Percentiles rank a stretch among this genome's conserved stretches.
Conservation (phyloP, 345 rosid genomes). For the Crucihimalaya himalaica region DNA sequence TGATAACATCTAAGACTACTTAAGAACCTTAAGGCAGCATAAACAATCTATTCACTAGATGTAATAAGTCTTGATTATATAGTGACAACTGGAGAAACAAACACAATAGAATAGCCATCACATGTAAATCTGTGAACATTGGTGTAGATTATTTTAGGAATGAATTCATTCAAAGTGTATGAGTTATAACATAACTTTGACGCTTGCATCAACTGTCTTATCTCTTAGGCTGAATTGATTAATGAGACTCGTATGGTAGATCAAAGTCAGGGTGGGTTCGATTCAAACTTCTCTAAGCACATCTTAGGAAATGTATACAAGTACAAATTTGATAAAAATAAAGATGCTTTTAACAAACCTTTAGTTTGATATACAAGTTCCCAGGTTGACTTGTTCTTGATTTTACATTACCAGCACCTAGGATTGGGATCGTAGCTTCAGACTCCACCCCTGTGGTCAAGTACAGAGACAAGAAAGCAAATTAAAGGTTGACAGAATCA, state of each 20-base stretch:
- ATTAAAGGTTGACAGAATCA: conserved; percentile 10
- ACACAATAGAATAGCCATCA: conserved; percentile 24
- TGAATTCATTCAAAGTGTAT: neutral
- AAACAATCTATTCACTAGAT: neutral
- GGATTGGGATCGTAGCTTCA: conserved; percentile 72
- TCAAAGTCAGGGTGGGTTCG: conserved; percentile 7
- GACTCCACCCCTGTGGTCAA: conserved; percentile 73
- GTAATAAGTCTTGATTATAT: conserved; percentile 14
- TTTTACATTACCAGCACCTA: conserved; percentile 71
- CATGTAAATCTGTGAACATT: conserved; percentile 7
- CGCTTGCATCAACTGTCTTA: neutral
- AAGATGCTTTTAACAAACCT: conserved; percentile 49
- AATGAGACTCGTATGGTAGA: conserved; percentile 4
- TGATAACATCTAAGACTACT: neutral
- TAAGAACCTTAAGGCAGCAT: neutral
- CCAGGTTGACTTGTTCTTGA: conserved; percentile 67
- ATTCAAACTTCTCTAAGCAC: conserved; percentile 15
- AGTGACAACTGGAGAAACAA: neutral
- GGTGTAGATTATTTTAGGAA: neutral
- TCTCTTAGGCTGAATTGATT: conserved; percentile 20
- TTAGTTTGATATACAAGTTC: conserved; percentile 68
- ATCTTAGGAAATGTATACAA: conserved; percentile 11
- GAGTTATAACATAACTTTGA: neutral
- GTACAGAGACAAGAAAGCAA: conserved; percentile 25
- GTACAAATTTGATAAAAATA: conserved; percentile 10